Evolutionary conservation across 495 filamentous ascomycete species (phyloP).

Genomic region (Pyrenula massariospora): DNA sequence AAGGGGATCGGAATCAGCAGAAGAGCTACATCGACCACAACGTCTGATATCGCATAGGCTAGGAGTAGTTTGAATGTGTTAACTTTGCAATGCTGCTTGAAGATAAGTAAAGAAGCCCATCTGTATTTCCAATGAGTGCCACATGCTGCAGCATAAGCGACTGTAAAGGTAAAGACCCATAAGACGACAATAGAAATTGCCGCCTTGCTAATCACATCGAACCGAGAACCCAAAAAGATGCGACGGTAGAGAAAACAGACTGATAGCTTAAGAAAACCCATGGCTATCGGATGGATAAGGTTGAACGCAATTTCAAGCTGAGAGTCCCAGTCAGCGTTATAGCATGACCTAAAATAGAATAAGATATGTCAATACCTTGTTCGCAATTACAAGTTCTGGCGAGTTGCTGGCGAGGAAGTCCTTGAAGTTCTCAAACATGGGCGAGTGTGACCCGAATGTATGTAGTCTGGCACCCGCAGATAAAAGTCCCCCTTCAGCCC

Average conservation of each 20-base stretch:
- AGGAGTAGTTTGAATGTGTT: neutral
- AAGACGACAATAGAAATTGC: neutral
- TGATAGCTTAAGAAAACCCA: neutral
- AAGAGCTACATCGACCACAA: neutral
- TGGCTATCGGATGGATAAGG: neutral
- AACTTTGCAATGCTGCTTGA: neutral
- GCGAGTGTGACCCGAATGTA: neutral
- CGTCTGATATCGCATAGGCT: neutral
- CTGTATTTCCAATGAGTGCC: neutral
- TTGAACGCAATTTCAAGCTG: neutral
- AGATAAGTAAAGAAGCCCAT: neutral
- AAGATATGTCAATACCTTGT: neutral
- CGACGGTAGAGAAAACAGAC: neutral
- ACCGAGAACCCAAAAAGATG: neutral
- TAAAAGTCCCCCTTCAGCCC: neutral
- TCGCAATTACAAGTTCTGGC: neutral
- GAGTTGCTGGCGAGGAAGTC: neutral
- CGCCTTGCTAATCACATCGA: neutral
- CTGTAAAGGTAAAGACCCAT: neutral
- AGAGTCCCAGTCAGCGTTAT: neutral
- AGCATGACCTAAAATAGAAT: neutral
- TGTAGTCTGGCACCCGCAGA: neutral
- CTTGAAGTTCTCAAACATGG: neutral
- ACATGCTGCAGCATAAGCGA: neutral
- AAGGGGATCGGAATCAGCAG: neutral